phyloP scores from a whole-genome alignment of 305 asterid genomes.

The Fraxinus baroniana region DNA sequence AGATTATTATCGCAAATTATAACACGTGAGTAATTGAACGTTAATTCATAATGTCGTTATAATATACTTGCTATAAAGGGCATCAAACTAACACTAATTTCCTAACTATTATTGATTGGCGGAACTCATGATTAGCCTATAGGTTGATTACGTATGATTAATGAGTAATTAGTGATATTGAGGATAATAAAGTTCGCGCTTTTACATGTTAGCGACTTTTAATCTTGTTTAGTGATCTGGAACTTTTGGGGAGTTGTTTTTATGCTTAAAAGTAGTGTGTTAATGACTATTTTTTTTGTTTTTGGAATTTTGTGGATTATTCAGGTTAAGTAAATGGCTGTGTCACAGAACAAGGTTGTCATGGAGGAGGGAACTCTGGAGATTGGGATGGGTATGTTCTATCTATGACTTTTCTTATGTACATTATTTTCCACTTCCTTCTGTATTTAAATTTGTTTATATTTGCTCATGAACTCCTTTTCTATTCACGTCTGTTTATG shows the following conservation, averaged over 20 bases:
- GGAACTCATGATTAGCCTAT: background rate
- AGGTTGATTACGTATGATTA: background rate
- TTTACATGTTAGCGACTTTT: background rate
- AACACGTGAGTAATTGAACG: no score
- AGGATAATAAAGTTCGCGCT: background rate
- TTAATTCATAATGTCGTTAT: no score
- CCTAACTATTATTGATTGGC: background rate
- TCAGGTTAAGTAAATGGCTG: constrained; percentile 49
- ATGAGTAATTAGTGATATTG: constrained; percentile 11
- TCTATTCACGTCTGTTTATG: background rate
- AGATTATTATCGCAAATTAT: no score
- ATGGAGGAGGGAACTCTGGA: constrained; percentile 57
- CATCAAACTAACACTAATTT: no score
- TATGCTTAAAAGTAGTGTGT: constrained; percentile 15
- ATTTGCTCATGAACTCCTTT: background rate
- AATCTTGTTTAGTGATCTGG: background rate
- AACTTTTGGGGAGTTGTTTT: constrained; percentile 15
- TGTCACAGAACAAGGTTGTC: constrained; percentile 29
- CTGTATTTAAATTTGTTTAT: background rate
- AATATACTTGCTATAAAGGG: no score
- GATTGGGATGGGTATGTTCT: constrained; percentile 49
- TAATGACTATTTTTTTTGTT: background rate
- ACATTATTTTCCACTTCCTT: background rate
- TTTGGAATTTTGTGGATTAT: constrained; percentile 15
- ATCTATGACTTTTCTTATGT: background rate